A percentile compares a stretch with the other conserved stretches of the same genome.
Evolutionary conservation across 2,329 filamentous ascomycete species (phyloP).

Genomic region (Cadophora gregata): DNA sequence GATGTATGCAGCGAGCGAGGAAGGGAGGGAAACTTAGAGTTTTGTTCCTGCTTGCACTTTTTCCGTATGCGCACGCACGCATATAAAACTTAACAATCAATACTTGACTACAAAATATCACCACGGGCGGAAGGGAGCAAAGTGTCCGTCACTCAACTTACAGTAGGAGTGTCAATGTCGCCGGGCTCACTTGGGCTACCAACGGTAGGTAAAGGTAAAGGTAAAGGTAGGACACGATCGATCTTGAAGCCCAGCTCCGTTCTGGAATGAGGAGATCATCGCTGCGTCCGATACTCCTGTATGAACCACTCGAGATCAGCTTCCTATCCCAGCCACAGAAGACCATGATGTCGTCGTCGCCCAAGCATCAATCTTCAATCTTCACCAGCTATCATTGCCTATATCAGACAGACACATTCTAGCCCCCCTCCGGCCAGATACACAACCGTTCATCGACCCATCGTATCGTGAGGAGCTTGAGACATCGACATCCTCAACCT

Average conservation of each 20-base stretch:
- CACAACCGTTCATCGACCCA: background rate
- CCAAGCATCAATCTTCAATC: background rate
- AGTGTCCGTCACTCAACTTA: background rate
- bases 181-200: no score
- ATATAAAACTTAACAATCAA: background rate
- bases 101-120: background rate
- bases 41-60: background rate
- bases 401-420: conserved; percentile 4
- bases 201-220: no score
- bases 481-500: conserved; percentile 10
- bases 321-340: background rate
- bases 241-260: background rate
- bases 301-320: background rate
- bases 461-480: background rate
- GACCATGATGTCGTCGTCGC: conserved; percentile 6
- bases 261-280: background rate
- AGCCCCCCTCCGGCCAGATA: conserved; percentile 13
- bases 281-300: background rate
- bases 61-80: background rate
- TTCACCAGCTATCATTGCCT: conserved; percentile 4
- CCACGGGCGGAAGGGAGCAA: no score
- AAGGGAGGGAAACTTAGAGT: background rate
- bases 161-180: no score
- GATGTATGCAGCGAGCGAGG: background rate
- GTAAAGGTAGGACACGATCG: background rate